Evolutionary conservation across 352 stramenopile species (phyloP).

Genomic region (Globisporangium rhizosaccharum): DNA sequence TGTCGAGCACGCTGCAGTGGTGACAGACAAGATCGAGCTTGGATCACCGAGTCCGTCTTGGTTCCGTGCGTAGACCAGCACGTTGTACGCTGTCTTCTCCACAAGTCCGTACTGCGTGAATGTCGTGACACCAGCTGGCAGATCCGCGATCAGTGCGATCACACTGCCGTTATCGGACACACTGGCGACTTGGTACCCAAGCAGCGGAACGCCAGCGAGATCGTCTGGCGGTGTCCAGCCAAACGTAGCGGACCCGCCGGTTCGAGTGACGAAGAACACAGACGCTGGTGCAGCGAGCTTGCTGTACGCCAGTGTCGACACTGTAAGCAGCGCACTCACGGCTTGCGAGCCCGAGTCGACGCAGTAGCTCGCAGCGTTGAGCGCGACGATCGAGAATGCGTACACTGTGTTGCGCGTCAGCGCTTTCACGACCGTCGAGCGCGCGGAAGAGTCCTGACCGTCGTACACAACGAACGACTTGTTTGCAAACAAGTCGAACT

Average conservation of each 20-base stretch:
- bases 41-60: constrained; percentile 28
- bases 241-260: constrained; percentile 40
- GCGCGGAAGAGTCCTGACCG: constrained; percentile 30
- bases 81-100: constrained; percentile 37
- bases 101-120: constrained; percentile 40
- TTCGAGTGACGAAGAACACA: constrained; percentile 14
- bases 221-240: constrained; percentile 42
- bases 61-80: constrained; percentile 42
- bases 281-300: constrained; percentile 21
- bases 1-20: constrained; percentile 16
- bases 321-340: constrained; percentile 19
- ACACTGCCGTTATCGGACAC: constrained; percentile 5
- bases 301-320: constrained; percentile 32
- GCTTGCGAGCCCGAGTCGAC: constrained; percentile 18
- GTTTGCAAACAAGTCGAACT: constrained; percentile 12
- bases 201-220: constrained; percentile 34
- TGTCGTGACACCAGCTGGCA: constrained; percentile 7
- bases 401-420: constrained; percentile 29
- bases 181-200: constrained; percentile 32
- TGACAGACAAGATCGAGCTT: constrained; percentile 17
- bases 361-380: constrained; percentile 49
- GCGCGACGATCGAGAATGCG: constrained; percentile 37
- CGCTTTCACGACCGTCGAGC: constrained; percentile 19
- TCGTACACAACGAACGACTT: constrained; percentile 47
- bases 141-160: not conserved